These are phyloP conservation scores for Thymus quinquecostatus DNA, from an alignment of 257 asterid genomes.

Conservation along the genomic window DNA sequence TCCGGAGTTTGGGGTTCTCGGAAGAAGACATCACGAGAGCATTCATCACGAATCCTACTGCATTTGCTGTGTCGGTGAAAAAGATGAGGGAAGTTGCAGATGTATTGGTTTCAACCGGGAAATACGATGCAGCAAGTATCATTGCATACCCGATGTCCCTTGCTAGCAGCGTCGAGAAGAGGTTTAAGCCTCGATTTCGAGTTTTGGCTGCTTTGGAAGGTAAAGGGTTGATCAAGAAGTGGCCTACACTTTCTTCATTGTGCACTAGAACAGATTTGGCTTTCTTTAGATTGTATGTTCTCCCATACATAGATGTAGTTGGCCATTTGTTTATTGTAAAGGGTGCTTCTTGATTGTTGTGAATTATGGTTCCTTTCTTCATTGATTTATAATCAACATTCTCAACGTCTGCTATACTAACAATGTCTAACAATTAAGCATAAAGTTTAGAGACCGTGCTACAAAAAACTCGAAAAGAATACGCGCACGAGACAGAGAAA, in stretches of 20 bases:
- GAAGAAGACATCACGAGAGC: slow-evolving; percentile 24
- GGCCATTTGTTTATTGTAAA: slow-evolving; percentile 25
- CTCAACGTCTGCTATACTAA: too few species aligned
- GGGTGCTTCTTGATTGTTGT: background rate
- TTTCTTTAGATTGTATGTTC: slow-evolving; percentile 24
- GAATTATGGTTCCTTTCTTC: too few species aligned
- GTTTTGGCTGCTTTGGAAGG: slow-evolving; percentile 33
- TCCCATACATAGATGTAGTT: slow-evolving; percentile 34
- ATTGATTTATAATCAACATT: too few species aligned
- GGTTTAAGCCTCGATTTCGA: slow-evolving; percentile 32
- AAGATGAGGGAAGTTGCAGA: slow-evolving; percentile 29
- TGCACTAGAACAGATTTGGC: background rate
- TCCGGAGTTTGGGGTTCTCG: slow-evolving; percentile 36
- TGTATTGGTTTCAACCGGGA: slow-evolving; percentile 35
- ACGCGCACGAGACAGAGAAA: too few species aligned
- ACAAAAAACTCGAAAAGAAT: too few species aligned
- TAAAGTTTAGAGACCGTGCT: too few species aligned
- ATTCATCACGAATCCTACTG: slow-evolving; percentile 17
- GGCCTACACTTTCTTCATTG: slow-evolving; percentile 28
- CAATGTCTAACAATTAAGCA: too few species aligned
- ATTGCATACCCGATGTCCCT: slow-evolving; percentile 12
- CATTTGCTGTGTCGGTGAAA: slow-evolving; percentile 16
- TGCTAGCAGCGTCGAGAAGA: slow-evolving; percentile 28
- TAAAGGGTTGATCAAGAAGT: slow-evolving; percentile 27
- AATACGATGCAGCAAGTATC: slow-evolving; percentile 25